Conservation (phyloP, 139 green algal species). For the Spirogloea muscicola region DNA sequence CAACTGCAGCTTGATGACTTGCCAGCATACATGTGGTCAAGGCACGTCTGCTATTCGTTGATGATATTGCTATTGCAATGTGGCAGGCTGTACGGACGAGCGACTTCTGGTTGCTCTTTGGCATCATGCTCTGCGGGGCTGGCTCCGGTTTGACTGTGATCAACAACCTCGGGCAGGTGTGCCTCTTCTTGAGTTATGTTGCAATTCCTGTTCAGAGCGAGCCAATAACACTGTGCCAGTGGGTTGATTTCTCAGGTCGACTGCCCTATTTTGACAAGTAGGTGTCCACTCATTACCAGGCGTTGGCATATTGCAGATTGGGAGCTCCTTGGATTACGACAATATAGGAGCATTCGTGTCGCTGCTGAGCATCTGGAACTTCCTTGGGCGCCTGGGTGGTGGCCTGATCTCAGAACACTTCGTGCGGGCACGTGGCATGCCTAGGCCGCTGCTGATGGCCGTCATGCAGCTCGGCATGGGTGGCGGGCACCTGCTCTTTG, state of each 20-base stretch:
- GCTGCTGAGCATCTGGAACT: slow-evolving; percentile 50
- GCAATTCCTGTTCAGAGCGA: too few species aligned
- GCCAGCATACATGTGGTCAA: too few species aligned
- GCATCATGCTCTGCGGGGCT: slow-evolving; percentile 53
- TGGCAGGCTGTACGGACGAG: neutral
- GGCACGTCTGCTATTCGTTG: too few species aligned
- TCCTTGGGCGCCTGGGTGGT: slow-evolving; percentile 28
- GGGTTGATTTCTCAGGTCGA: too few species aligned
- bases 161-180: slow-evolving; percentile 71
- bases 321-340: slow-evolving; percentile 30
- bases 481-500: slow-evolving; percentile 31
- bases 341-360: slow-evolving; percentile 32
- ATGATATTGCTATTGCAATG: too few species aligned
- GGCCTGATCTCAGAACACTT: slow-evolving; percentile 34
- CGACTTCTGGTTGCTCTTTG: slow-evolving; percentile 66
- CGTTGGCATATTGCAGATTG: slow-evolving; percentile 40
- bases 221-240: too few species aligned
- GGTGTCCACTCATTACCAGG: too few species aligned
- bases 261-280: too few species aligned
- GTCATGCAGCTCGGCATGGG: slow-evolving; percentile 25
- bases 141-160: slow-evolving; percentile 67
- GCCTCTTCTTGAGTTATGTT: too few species aligned
- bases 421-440: slow-evolving; percentile 4
- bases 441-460: slow-evolving; percentile 29
- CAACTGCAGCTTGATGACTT: too few species aligned